phyloP scores from a whole-genome alignment of 2,329 filamentous ascomycete genomes.

The Calonectria fujianensis region DNA sequence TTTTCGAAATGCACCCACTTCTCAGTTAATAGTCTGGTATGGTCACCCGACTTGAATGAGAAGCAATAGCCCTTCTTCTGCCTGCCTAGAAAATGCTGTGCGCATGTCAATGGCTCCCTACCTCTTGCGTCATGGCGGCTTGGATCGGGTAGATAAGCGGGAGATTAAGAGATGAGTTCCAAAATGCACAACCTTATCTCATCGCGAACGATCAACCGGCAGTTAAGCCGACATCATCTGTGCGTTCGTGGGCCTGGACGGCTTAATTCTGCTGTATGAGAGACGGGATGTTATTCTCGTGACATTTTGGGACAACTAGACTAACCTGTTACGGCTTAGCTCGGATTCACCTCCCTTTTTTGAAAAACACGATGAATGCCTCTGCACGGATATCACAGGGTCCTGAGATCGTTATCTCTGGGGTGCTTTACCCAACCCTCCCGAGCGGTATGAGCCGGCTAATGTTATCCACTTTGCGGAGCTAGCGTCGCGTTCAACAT shows the following conservation, averaged over 20 bases:
- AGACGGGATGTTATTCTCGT: not conserved
- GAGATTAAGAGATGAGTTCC: not conserved
- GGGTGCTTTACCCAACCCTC: not conserved
- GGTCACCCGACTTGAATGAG: too few species aligned
- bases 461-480: conserved; percentile 3
- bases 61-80: not conserved
- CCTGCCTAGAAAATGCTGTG: not conserved
- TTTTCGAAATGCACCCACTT: too few species aligned
- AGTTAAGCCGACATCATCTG: not conserved
- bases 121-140: conserved; percentile 9
- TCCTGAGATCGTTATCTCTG: conserved; percentile 12
- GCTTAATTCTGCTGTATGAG: not conserved
- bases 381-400: not conserved
- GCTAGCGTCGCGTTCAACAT: conserved; percentile 15
- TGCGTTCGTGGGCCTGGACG: not conserved
- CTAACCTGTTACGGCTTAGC: not conserved
- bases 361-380: not conserved
- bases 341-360: conserved; percentile 3
- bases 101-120: not conserved
- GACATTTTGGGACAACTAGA: not conserved
- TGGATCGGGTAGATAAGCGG: not conserved
- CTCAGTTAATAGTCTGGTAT: not conserved
- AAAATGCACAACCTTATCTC: not conserved
- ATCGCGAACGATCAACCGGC: not conserved
- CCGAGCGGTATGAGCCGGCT: not conserved